Evolutionary conservation across 371 early-diverging fungal genomes (phyloP).

Genomic region (Ordospora pajunii): DNA sequence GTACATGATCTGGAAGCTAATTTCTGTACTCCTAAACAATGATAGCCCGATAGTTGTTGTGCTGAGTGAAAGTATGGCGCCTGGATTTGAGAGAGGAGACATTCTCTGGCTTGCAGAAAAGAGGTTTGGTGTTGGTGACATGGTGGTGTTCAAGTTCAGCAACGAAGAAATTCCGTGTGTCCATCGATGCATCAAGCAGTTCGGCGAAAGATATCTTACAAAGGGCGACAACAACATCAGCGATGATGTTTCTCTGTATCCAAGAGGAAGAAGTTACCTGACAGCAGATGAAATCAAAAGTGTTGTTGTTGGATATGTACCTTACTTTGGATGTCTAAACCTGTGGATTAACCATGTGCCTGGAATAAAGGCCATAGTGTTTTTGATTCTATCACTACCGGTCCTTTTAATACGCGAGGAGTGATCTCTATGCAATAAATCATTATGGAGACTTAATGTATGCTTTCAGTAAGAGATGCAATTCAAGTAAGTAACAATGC

Average conservation of each 20-base stretch:
- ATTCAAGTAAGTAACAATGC: too few species aligned
- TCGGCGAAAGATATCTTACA: slow-evolving; percentile 66
- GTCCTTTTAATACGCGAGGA: slow-evolving; percentile 50
- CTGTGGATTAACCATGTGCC: slow-evolving; percentile 55
- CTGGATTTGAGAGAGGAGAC: slow-evolving; percentile 91
- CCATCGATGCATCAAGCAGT: slow-evolving; percentile 75
- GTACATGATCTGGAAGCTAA: slow-evolving; percentile 87
- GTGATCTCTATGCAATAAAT: not conserved
- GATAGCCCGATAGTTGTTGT: slow-evolving; percentile 96
- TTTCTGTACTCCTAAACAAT: slow-evolving; percentile 72
- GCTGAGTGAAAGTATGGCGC: slow-evolving; percentile 92
- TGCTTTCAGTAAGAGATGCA: too few species aligned
- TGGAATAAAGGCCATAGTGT: slow-evolving; percentile 45
- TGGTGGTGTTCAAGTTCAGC: slow-evolving; percentile 82
- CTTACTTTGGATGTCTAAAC: slow-evolving; percentile 87
- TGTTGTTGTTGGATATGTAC: slow-evolving; percentile 62
- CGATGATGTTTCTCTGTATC: slow-evolving; percentile 84
- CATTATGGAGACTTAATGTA: too few species aligned
- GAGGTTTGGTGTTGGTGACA: slow-evolving; percentile 70
- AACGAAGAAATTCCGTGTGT: slow-evolving; percentile 89
- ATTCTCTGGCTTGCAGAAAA: slow-evolving; percentile 76
- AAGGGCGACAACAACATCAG: slow-evolving; percentile 93
- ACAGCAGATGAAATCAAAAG: slow-evolving; percentile 43
- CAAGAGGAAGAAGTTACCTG: slow-evolving; percentile 70
- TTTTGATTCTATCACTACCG: slow-evolving; percentile 29